Conservation (phyloP, 345 rosid genomes). For the Mercurialis annua region DNA sequence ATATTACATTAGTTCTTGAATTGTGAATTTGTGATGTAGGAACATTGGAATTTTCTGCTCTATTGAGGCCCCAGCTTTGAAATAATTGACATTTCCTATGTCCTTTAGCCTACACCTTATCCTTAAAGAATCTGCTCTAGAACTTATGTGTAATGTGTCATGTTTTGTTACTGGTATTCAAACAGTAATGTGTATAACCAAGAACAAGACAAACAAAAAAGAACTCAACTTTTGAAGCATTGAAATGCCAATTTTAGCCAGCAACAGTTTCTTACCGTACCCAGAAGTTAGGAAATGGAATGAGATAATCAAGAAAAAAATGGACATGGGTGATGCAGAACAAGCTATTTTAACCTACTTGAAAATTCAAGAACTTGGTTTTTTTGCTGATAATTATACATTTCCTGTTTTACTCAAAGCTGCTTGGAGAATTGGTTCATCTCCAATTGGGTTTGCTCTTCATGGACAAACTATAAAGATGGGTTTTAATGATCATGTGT, state of each 20-base stretch:
- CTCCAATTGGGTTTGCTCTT: constrained; percentile 9
- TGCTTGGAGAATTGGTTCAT: background rate
- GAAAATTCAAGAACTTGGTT: constrained; percentile 6
- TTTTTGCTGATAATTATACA: constrained; percentile 16
- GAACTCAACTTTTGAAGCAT: background rate
- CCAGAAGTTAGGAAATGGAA: constrained; percentile 4
- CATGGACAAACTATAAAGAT: constrained; percentile 19
- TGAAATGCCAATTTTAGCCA: constrained; percentile 5
- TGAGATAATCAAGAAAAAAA: constrained; percentile 11
- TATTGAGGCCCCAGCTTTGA: constrained; percentile 2
- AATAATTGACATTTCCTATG: background rate
- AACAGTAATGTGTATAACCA: background rate
- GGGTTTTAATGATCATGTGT: constrained; percentile 16
- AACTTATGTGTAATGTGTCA: background rate
- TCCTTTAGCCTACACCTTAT: background rate
- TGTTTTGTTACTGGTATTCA: background rate
- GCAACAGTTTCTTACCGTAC: background rate
- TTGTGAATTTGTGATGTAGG: background rate
- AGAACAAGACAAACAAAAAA: background rate
- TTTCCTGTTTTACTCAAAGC: constrained; percentile 23
- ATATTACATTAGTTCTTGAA: constrained; percentile 7
- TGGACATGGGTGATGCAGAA: constrained; percentile 8
- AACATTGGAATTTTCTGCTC: constrained; percentile 3
- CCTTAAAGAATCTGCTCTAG: background rate
- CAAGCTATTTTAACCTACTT: constrained; percentile 11